Evolutionary conservation across 2,329 filamentous ascomycete species (phyloP).

Genomic region (Hymenoscyphus infarciens): DNA sequence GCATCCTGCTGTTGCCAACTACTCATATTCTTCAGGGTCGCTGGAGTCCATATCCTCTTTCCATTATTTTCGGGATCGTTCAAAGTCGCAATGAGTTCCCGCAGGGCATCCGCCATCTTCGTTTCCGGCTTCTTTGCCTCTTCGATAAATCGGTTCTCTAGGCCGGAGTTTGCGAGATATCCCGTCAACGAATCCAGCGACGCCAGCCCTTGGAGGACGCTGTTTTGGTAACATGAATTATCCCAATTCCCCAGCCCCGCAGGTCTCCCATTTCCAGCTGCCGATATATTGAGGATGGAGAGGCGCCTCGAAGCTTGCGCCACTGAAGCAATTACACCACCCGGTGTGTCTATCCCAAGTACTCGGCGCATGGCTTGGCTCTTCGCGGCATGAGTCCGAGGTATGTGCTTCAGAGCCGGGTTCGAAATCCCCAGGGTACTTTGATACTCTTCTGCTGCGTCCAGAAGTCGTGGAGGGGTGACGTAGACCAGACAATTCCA

Average conservation of each 20-base stretch:
- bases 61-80: constrained; percentile 69
- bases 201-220: constrained; percentile 80
- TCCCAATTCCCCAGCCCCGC: constrained; percentile 83
- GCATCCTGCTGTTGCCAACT: constrained; percentile 97
- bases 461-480: constrained; percentile 54
- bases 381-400: constrained; percentile 54
- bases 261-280: constrained; percentile 44
- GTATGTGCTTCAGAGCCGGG: constrained; percentile 36
- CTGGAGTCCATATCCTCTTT: constrained; percentile 75
- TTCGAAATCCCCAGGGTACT: constrained; percentile 45
- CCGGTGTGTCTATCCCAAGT: constrained; percentile 53
- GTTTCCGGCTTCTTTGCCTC: constrained; percentile 23
- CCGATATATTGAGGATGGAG: constrained; percentile 43
- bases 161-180: constrained; percentile 55
- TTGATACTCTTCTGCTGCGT: constrained; percentile 47
- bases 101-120: constrained; percentile 35
- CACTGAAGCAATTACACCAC: constrained; percentile 53
- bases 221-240: constrained; percentile 98
- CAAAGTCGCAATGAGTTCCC: constrained; percentile 64
- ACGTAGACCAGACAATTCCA: constrained; percentile 60
- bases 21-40: constrained; percentile 83
- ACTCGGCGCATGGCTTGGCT: constrained; percentile 62
- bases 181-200: constrained; percentile 66
- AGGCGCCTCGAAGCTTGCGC: constrained; percentile 56
- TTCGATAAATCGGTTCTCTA: constrained; percentile 28